These are phyloP conservation scores for Heliosperma pusillum DNA, from an alignment of 148 eudicot genomes.

Conservation along the genomic window DNA sequence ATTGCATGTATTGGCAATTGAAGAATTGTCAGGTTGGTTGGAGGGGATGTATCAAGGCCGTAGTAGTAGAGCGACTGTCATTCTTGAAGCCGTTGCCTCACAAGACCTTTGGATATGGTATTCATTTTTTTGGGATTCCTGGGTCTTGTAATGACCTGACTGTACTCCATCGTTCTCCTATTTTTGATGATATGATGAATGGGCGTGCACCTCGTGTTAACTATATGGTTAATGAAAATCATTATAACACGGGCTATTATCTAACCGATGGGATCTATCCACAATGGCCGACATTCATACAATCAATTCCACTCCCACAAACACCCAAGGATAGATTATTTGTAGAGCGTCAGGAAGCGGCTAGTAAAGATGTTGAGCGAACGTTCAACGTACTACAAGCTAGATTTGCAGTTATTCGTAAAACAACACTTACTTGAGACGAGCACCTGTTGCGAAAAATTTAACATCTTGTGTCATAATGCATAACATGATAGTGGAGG, in stretches of 20 bases:
- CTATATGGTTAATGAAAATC: neutral
- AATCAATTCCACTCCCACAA: too few species aligned
- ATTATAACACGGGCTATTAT: conserved; percentile 7
- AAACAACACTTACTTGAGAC: too few species aligned
- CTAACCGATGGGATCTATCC: conserved; percentile 14
- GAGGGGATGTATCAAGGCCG: neutral
- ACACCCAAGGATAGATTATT: too few species aligned
- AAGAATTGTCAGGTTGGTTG: neutral
- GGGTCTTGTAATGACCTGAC: neutral
- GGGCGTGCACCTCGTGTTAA: neutral
- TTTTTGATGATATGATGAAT: neutral
- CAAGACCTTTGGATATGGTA: neutral
- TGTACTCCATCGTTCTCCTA: neutral
- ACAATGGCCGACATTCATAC: neutral
- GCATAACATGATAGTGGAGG: too few species aligned
- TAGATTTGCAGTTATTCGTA: too few species aligned
- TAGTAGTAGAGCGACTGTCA: too few species aligned
- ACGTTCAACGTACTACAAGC: too few species aligned
- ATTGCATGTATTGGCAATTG: neutral
- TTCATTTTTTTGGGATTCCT: neutral
- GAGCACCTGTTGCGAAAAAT: too few species aligned
- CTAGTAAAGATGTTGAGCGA: too few species aligned
- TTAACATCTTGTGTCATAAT: too few species aligned
- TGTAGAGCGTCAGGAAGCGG: too few species aligned
- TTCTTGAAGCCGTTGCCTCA: too few species aligned